Percentiles rank a stretch among this genome's conserved stretches.
These are phyloP conservation scores for Cryptosporidium ryanae DNA, from an alignment of 169 alveolate species.

Conservation along the genomic window DNA sequence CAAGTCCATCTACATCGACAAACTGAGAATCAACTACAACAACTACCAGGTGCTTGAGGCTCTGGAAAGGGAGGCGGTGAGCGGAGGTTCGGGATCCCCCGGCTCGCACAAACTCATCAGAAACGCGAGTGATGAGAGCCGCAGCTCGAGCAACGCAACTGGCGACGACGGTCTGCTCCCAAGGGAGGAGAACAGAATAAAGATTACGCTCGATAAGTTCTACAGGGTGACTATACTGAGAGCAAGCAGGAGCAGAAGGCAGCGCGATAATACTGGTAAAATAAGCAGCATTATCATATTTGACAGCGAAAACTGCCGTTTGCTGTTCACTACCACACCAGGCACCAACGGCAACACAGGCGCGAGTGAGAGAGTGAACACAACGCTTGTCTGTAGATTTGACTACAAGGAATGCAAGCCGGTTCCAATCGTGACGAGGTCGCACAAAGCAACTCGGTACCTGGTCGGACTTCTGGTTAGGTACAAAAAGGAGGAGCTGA, in stretches of 20 bases:
- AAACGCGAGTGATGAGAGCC: background rate
- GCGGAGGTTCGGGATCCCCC: no score
- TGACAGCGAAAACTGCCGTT: background rate
- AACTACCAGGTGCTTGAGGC: conserved; percentile 20
- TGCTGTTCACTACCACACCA: background rate
- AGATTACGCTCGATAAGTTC: background rate
- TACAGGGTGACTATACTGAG: conserved; percentile 32
- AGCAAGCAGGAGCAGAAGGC: conserved; percentile 7
- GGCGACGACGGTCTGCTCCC: no score
- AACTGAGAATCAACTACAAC: conserved; percentile 27
- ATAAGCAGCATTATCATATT: conserved; percentile 9
- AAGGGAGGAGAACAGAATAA: background rate
- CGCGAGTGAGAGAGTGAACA: background rate
- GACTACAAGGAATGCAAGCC: conserved; percentile 38
- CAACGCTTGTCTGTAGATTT: background rate
- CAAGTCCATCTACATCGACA: conserved; percentile 41
- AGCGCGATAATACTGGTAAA: background rate
- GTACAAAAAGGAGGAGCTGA: conserved; percentile 16
- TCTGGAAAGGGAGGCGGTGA: background rate
- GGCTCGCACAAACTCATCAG: background rate
- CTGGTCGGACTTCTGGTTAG: conserved; percentile 50
- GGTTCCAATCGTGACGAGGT: conserved; percentile 47
- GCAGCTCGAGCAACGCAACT: background rate
- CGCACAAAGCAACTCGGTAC: conserved; percentile 27
- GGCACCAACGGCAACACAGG: background rate